Evolutionary conservation across 1,284 basidiomycete species (phyloP).

Genomic region (Wallemia ichthyophaga): DNA sequence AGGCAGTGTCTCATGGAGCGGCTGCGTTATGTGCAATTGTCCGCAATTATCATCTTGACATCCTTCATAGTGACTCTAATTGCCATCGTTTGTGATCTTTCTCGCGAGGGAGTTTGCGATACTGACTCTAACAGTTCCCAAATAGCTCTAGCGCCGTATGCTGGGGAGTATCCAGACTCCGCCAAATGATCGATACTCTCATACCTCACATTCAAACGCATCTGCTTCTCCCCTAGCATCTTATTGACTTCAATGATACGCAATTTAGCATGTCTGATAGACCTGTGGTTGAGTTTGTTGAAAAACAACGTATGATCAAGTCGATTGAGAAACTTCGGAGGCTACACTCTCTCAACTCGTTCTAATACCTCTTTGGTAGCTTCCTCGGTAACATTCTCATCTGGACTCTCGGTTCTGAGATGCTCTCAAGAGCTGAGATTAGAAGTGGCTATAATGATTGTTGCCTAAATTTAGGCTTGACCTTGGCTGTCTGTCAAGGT

Average conservation of each 20-base stretch:
- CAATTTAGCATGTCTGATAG: constrained; percentile 41
- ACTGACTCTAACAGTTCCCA: constrained; percentile 15
- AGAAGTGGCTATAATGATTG: constrained; percentile 73
- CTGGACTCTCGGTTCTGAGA: constrained; percentile 30
- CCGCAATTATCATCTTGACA: background rate
- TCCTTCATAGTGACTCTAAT: background rate
- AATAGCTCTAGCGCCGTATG: constrained; percentile 60
- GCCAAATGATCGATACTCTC: constrained; percentile 42
- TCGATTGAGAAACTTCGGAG: constrained; percentile 68
- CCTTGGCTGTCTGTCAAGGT: constrained; percentile 38
- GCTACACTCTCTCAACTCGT: constrained; percentile 45
- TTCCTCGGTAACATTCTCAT: constrained; percentile 35
- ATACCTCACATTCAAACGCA: constrained; percentile 37
- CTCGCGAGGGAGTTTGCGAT: background rate
- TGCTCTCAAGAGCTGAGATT: constrained; percentile 57
- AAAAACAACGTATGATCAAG: constrained; percentile 65
- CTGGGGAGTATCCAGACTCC: constrained; percentile 45
- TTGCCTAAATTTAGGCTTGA: constrained; percentile 42
- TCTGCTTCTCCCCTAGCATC: constrained; percentile 31
- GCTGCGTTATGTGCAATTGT: background rate
- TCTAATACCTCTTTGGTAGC: constrained; percentile 41
- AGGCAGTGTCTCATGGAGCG: background rate
- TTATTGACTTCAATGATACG: constrained; percentile 41
- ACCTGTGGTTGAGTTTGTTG: constrained; percentile 46
- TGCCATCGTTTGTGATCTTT: background rate